These are phyloP conservation scores for Mrakia blollopis DNA, from an alignment of 768 basidiomycete species.

Conservation along the genomic window DNA sequence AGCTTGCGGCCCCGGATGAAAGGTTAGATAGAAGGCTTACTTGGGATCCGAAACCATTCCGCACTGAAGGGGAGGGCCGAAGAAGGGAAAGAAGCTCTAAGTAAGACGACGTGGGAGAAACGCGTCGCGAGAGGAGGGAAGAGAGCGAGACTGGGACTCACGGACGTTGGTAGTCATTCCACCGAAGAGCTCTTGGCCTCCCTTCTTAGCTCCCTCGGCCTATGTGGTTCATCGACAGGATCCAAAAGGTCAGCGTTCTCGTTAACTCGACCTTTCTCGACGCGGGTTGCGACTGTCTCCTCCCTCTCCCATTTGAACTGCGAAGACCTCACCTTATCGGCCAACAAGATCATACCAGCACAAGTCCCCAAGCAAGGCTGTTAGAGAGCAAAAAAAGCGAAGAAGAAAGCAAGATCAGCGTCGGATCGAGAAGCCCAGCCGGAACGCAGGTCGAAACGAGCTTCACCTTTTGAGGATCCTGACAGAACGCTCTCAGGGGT, in stretches of 20 bases:
- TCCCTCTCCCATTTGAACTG: background rate
- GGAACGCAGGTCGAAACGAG: background rate
- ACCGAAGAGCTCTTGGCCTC: slow-evolving; percentile 30
- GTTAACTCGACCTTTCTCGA: background rate
- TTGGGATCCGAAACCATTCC: slow-evolving; percentile 30
- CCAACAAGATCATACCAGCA: slow-evolving; percentile 31
- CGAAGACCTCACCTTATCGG: slow-evolving; percentile 2
- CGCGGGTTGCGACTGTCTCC: background rate
- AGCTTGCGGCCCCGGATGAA: background rate
- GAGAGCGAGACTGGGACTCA: background rate
- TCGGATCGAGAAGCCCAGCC: background rate
- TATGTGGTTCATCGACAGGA: background rate
- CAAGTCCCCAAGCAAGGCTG: slow-evolving; percentile 29
- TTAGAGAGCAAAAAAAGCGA: too few species aligned
- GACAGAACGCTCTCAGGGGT: slow-evolving; percentile 26
- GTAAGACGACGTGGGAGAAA: too few species aligned
- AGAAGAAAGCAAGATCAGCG: background rate
- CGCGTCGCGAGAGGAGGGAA: background rate
- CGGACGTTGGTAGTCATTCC: slow-evolving; percentile 29
- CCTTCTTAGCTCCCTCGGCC: slow-evolving; percentile 31
- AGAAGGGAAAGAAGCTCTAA: background rate
- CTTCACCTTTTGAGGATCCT: slow-evolving; percentile 20
- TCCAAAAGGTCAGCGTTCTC: background rate
- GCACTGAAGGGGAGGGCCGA: background rate
- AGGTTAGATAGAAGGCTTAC: background rate